Conservation (phyloP, 2,329 filamentous ascomycete genomes). For the Dendrostoma leiphaemia region DNA sequence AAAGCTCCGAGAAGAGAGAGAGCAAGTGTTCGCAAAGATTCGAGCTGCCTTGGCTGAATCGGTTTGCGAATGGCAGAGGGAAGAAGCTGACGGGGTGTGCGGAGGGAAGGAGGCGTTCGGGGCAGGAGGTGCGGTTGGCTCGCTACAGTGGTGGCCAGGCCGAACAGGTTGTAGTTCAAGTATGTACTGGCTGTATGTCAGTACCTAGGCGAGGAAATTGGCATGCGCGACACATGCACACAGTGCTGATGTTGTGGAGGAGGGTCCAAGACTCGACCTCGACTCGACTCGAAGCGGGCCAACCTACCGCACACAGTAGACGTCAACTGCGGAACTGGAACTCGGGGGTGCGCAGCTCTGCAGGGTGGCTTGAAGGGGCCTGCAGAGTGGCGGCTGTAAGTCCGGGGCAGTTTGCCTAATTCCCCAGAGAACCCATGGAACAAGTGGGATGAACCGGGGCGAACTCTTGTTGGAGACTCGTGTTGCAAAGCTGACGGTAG, state of each 20-base stretch:
- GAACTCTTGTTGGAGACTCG: background rate
- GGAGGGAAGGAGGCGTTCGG: conserved; percentile 10
- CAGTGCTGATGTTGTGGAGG: background rate
- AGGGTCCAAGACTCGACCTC: too few species aligned
- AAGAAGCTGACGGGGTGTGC: conserved; percentile 9
- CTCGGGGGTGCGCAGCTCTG: too few species aligned
- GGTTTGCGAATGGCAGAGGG: background rate
- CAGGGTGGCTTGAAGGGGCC: background rate
- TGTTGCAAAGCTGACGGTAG: too few species aligned
- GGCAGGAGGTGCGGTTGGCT: background rate
- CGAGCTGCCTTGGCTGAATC: background rate
- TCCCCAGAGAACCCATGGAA: conserved; percentile 12
- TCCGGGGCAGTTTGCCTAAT: conserved; percentile 20
- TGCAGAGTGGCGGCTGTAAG: conserved; percentile 10
- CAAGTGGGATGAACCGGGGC: background rate
- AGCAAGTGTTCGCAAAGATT: background rate
- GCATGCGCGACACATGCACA: too few species aligned
- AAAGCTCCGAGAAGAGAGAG: background rate
- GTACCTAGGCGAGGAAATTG: background rate
- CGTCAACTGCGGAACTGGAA: too few species aligned
- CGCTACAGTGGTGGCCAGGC: too few species aligned
- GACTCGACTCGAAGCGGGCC: background rate
- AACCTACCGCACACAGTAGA: background rate
- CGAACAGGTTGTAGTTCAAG: too few species aligned
- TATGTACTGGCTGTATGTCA: background rate